phyloP scores from a whole-genome alignment of 805 yeast species.

The Cyberlindnera americana region DNA sequence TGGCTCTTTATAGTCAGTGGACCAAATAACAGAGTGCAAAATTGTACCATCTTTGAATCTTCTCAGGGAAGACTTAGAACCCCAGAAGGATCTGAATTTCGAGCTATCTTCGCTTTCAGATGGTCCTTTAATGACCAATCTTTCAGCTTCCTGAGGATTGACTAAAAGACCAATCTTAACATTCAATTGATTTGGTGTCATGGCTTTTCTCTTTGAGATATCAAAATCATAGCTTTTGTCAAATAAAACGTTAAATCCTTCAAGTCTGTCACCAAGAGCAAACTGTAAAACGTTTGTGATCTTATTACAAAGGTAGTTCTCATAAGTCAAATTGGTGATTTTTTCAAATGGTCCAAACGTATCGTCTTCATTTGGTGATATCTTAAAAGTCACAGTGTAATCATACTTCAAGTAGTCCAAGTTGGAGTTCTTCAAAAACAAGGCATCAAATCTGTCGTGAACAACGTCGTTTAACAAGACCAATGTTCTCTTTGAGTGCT shows the following conservation, averaged over 20 bases:
- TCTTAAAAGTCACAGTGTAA: constrained; percentile 42
- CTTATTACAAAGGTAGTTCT: constrained; percentile 59
- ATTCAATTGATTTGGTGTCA: constrained; percentile 28
- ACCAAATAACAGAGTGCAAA: constrained; percentile 89
- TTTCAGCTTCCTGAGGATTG: constrained; percentile 72
- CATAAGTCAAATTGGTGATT: constrained; percentile 66
- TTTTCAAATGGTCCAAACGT: constrained; percentile 68
- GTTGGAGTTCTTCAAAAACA: constrained; percentile 63
- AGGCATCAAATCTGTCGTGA: constrained; percentile 75
- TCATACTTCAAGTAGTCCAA: constrained; percentile 63
- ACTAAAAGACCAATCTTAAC: constrained; percentile 61
- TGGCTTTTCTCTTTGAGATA: constrained; percentile 51
- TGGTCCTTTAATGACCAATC: constrained; percentile 86
- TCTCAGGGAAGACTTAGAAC: constrained; percentile 76
- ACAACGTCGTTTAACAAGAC: constrained; percentile 71
- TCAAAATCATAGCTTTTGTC: constrained; percentile 31
- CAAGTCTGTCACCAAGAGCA: constrained; percentile 51
- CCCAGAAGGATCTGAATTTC: constrained; percentile 86
- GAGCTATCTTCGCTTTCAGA: constrained; percentile 53
- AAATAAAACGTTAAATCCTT: constrained; percentile 33
- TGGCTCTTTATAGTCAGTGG: constrained; percentile 51
- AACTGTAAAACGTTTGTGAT: constrained; percentile 52
- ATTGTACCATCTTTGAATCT: constrained; percentile 91
- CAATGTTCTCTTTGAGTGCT: constrained; percentile 67
- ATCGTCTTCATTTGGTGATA: constrained; percentile 39